A percentile compares a stretch with the other conserved stretches of the same genome.
Evolutionary conservation across 805 yeast species (phyloP).

Genomic region (Starmera quercuum): DNA sequence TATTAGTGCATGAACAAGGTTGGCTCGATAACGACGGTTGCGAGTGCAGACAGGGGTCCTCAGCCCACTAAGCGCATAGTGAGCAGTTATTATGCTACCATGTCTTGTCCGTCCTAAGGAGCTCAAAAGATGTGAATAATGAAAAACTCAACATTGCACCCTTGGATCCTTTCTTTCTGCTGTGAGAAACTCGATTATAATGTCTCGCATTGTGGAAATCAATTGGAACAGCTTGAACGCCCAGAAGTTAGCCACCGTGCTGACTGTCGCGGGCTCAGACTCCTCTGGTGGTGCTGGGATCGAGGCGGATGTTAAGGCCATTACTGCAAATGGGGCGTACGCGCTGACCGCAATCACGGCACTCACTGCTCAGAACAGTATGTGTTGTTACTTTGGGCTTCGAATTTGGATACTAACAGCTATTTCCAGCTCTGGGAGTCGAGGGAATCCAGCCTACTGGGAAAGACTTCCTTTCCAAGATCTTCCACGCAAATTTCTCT

Average conservation of each 20-base stretch:
- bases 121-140: too few relatives aligned
- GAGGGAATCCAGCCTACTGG: conserved; percentile 34
- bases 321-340: conserved; percentile 66
- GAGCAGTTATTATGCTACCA: too few relatives aligned
- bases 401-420: too few relatives aligned
- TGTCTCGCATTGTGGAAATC: not conserved
- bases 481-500: conserved; percentile 44
- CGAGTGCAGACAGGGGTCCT: too few relatives aligned
- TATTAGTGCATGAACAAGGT: too few relatives aligned
- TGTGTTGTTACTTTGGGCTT: not conserved
- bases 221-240: conserved; percentile 2
- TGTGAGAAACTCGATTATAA: too few relatives aligned
- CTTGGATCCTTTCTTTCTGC: too few relatives aligned
- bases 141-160: too few relatives aligned
- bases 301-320: conserved; percentile 81
- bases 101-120: too few relatives aligned
- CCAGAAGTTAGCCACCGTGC: conserved; percentile 27
- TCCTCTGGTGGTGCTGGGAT: conserved; percentile 89
- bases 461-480: conserved; percentile 33
- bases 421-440: too few relatives aligned
- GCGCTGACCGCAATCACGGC: conserved; percentile 76
- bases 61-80: too few relatives aligned
- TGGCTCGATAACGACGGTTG: too few relatives aligned
- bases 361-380: conserved; percentile 72
- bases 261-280: conserved; percentile 69